Evolutionary conservation across 2,329 filamentous ascomycete genomes (phyloP).

Genomic region (Ilyonectria robusta): DNA sequence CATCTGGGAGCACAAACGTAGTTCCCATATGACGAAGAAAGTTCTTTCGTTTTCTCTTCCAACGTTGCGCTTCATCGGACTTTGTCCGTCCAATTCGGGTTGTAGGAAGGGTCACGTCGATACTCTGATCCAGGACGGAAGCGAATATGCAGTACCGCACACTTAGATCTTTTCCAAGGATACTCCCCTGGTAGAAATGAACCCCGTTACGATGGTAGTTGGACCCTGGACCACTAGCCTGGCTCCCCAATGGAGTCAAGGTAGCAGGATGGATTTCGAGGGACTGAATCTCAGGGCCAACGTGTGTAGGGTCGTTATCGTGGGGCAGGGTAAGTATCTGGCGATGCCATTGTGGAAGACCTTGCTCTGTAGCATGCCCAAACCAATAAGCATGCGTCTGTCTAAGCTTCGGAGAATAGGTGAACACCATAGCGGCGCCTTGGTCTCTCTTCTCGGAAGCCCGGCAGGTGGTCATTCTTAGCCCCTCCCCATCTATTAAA

Average conservation of each 20-base stretch:
- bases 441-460: slow-evolving; percentile 37
- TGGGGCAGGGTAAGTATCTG: slow-evolving; percentile 50
- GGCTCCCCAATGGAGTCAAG: slow-evolving; percentile 33
- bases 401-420: slow-evolving; percentile 50
- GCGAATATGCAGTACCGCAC: slow-evolving; percentile 58
- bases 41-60: slow-evolving; percentile 48
- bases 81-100: slow-evolving; percentile 46
- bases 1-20: slow-evolving; percentile 57
- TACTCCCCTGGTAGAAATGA: slow-evolving; percentile 63
- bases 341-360: slow-evolving; percentile 56
- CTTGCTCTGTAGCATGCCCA: slow-evolving; percentile 35
- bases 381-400: slow-evolving; percentile 57
- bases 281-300: slow-evolving; percentile 38
- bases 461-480: slow-evolving; percentile 50
- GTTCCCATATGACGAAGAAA: slow-evolving; percentile 49
- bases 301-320: slow-evolving; percentile 13
- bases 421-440: slow-evolving; percentile 50
- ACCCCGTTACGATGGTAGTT: slow-evolving; percentile 52
- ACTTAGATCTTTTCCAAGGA: slow-evolving; percentile 59
- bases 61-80: slow-evolving; percentile 43
- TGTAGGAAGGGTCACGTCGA: slow-evolving; percentile 49
- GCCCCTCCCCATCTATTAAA: slow-evolving; percentile 43
- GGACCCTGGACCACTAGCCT: slow-evolving; percentile 43
- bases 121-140: slow-evolving; percentile 40
- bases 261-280: slow-evolving; percentile 49